Evolutionary conservation across 1,284 basidiomycete genomes (phyloP), one percentile per base, ranked within the genome.

Genomic region (Sporisorium exsertum): DNA sequence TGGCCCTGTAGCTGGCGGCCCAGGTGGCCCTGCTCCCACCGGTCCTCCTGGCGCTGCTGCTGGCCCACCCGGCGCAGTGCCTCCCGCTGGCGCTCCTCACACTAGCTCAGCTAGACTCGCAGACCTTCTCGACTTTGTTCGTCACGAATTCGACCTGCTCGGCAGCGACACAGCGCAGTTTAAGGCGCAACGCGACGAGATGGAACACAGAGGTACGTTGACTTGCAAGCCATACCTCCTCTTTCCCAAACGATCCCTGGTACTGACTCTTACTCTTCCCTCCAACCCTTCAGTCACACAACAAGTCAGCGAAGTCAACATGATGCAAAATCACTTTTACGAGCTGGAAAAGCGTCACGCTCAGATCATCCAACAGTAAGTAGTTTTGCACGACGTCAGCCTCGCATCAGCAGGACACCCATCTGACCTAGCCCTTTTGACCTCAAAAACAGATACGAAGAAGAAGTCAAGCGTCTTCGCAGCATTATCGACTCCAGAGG

Each of bases 131-230:
- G 94, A 96, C 58, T 88, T 89, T 70, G 91, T 97, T 83, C 90
- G 92, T 76, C 90, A 91, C 61, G 95, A 97, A 87, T 95, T 94
- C 82, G 95, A 97, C 67, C 87, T 88, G 57, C 87, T 95, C 67
- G 88, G 90, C 16, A 88, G 89, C 67, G 94, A 97, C 85, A 88
- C 92, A 56, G 88, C 87, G 22, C 83, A 90, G 29, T 88, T 93
- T 81, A 90, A 93, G 72, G 88, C 87, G 37, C 93, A 96, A 87
- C 88, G 93, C 62, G 95, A 97, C 81, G 95, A 97, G 72, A 93
- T 92, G 85, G 95, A 97, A 86, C 88, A 89, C 18, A 94, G 95
- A 88, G 89, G 94, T 94, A 78, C 69, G 90, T 73, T 12, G 18
- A 86, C 27, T 33, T 15, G 42, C 55, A 43, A 50, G 50, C 37